Base-by-base conservation (phyloP, 2,329 filamentous ascomycete genomes). In the Epichloe uncinata region DNA sequence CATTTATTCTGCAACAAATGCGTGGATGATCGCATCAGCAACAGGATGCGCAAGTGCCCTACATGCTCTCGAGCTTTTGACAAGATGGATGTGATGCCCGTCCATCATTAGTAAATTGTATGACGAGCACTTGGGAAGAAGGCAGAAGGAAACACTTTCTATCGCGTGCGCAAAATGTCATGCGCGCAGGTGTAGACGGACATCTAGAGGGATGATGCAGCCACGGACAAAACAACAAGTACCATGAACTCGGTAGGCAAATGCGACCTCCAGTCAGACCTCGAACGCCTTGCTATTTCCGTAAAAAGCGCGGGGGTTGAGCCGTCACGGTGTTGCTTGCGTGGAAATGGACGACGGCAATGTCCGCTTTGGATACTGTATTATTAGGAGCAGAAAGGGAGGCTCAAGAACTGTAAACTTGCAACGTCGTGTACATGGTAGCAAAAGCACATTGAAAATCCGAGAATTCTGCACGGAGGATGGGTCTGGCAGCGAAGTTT, bases 61-160 rank as follows among this genome's bases (percentile, higher is more conserved):
- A 91, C 87, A 58, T 98, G 94, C 73, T 88, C 85, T 60, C 86
- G 85, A 67, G 82, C 87, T 4, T 98, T 98, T 64, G 91, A 95
- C 60, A 85, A 81, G 64, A 85, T 85, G 67, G 93, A 98, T 64
- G 81, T 88, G 54, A 94, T 96, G 87, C 70, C 77, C 20, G 78
- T 81, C 46, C 81, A 85, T 62, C 67, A 69, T 54, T 71, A 57
- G 60, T 36, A 18, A 5, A n/a, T 15, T 18, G 12, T 1, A 22
- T 36, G 20, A 36, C 26, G 46, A 42, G 41, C 12, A 26, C 20
- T 4, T 11, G 5, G 15, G 35, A 3, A 36, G 35, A 26, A 20
- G n/a, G 43, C 3, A 34, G 33, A 36, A n/a, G 33, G 4, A 18
- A 40, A 8, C 12, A 46, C 15, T 16, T 30, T 16, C 8, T 15